Conservation (phyloP, 2,329 filamentous ascomycete species). For the Sphaceloma murrayae region DNA sequence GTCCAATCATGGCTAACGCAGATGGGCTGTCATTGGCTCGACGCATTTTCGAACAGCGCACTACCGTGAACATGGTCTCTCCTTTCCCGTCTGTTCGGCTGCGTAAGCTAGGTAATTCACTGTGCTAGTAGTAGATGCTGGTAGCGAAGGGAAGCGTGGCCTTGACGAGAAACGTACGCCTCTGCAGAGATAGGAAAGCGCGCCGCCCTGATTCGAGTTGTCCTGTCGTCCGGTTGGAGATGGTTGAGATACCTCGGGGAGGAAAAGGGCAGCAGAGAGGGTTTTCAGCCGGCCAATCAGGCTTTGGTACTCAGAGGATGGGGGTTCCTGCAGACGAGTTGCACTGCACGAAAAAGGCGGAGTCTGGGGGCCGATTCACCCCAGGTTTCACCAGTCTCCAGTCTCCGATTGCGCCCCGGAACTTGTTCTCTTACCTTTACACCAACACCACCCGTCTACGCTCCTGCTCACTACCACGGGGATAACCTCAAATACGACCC, state of each 20-base stretch:
- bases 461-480: background rate
- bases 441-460: background rate
- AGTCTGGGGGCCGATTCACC: slow-evolving; percentile 11
- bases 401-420: background rate
- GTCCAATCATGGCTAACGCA: background rate
- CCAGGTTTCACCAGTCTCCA: slow-evolving; percentile 12
- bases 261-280: slow-evolving; percentile 4
- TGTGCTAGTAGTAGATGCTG: too few species aligned
- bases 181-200: too few species aligned
- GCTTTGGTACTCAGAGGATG: background rate
- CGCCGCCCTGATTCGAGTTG: too few species aligned
- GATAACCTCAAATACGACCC: background rate
- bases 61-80: slow-evolving; percentile 11
- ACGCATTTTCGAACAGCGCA: slow-evolving; percentile 10
- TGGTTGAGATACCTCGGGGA: slow-evolving; percentile 1
- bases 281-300: slow-evolving; percentile 10
- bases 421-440: slow-evolving; percentile 1
- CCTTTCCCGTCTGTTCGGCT: slow-evolving; percentile 3
- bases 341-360: slow-evolving; percentile 3
- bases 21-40: slow-evolving; percentile 4
- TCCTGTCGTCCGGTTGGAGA: too few species aligned
- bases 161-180: too few species aligned
- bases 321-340: background rate
- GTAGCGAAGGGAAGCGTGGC: too few species aligned
- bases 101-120: background rate